Conservation (phyloP, 2,329 filamentous ascomycete genomes). For the Boeremia lycopersici region DNA sequence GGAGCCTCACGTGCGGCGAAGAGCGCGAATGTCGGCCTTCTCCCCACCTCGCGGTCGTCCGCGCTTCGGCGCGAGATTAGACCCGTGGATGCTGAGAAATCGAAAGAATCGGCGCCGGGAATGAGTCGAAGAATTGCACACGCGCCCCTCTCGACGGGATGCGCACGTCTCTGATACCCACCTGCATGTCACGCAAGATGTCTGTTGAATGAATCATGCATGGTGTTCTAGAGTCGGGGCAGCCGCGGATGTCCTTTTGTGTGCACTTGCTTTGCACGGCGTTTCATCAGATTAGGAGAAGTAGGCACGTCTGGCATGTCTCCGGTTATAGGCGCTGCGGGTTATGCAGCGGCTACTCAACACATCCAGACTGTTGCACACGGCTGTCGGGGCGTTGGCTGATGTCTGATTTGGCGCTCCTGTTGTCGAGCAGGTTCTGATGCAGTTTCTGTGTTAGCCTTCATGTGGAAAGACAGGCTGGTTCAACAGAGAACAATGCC, state of each 20-base stretch:
- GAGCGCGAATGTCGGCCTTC: constrained; percentile 18
- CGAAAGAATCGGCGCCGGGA: constrained; percentile 3
- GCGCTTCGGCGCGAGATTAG: constrained; percentile 18
- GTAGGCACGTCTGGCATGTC: background rate
- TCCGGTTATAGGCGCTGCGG: background rate
- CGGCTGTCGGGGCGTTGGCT: too few relatives aligned
- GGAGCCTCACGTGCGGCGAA: constrained; percentile 22
- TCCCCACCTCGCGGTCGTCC: constrained; percentile 17
- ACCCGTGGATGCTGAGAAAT: constrained; percentile 28
- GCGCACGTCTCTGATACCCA: background rate
- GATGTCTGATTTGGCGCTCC: too few relatives aligned
- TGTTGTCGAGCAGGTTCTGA: too few relatives aligned
- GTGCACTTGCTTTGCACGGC: background rate
- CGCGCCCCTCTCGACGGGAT: background rate
- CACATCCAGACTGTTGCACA: too few relatives aligned
- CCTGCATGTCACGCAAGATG: background rate
- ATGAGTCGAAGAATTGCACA: background rate
- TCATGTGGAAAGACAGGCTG: too few relatives aligned
- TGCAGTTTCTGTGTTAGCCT: too few relatives aligned
- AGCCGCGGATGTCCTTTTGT: background rate
- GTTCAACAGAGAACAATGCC: too few relatives aligned
- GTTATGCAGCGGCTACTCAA: too few relatives aligned
- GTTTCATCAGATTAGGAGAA: background rate
- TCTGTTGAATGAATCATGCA: background rate
- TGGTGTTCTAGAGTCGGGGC: background rate